These are phyloP conservation scores for Ascochyta lentis DNA, from an alignment of 2,329 filamentous ascomycete species.

Conservation along the genomic window DNA sequence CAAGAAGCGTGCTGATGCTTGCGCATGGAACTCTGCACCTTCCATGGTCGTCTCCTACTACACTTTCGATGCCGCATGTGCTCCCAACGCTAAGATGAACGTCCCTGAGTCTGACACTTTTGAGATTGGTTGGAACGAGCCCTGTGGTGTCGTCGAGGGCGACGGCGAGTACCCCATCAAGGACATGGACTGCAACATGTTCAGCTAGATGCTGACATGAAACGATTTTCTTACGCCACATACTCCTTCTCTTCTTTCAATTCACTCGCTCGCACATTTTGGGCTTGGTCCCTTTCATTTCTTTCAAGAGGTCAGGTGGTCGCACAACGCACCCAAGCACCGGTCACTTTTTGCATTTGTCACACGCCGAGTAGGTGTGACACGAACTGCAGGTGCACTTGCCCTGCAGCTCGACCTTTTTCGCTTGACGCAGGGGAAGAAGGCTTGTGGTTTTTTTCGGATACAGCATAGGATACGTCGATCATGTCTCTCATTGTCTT, in stretches of 20 bases:
- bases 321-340: slow-evolving; percentile 16
- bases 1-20: slow-evolving; percentile 38
- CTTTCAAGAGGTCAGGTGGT: slow-evolving; percentile 18
- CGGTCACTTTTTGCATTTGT: slow-evolving; percentile 18
- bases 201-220: slow-evolving; percentile 17
- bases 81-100: slow-evolving; percentile 38
- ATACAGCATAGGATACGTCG: not conserved
- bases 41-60: slow-evolving; percentile 52
- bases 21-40: slow-evolving; percentile 50
- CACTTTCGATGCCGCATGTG: slow-evolving; percentile 48
- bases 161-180: slow-evolving; percentile 55
- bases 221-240: slow-evolving; percentile 4
- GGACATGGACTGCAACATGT: slow-evolving; percentile 44
- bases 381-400: slow-evolving; percentile 5
- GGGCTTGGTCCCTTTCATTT: slow-evolving; percentile 9
- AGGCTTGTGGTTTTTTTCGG: not conserved
- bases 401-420: slow-evolving; percentile 8
- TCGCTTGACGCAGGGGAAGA: slow-evolving; percentile 8
- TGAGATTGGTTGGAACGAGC: slow-evolving; percentile 53
- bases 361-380: slow-evolving; percentile 3
- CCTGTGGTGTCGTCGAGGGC: slow-evolving; percentile 48
- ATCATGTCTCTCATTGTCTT: slow-evolving; percentile 2
- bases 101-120: slow-evolving; percentile 32
- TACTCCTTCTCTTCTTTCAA: slow-evolving; percentile 5
- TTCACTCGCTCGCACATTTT: slow-evolving; percentile 10